Conservation (phyloP, 1,139 yeast species). For the Nakaseomyces sp. region DNA sequence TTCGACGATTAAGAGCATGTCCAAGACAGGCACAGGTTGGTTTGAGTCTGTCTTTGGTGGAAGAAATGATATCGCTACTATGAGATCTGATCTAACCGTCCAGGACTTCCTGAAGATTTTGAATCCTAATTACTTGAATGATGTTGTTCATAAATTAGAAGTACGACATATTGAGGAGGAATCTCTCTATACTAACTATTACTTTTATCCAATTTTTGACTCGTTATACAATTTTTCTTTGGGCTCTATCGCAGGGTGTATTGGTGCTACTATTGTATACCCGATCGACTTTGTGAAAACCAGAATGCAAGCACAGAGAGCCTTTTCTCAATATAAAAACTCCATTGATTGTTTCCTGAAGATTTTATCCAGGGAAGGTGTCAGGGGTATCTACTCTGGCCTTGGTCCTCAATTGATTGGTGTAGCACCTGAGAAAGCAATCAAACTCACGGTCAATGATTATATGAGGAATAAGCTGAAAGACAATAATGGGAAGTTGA, state of each 20-base stretch:
- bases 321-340: slow-evolving; percentile 56
- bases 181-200: slow-evolving; percentile 31
- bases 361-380: slow-evolving; percentile 69
- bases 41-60: slow-evolving; percentile 14
- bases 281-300: slow-evolving; percentile 96
- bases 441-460: slow-evolving; percentile 90
- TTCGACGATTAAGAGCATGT: slow-evolving; percentile 9
- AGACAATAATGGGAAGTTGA: slow-evolving; percentile 44
- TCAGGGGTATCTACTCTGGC: slow-evolving; percentile 87
- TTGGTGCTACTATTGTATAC: slow-evolving; percentile 96
- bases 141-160: slow-evolving; percentile 45
- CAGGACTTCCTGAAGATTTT: slow-evolving; percentile 37
- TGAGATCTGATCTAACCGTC: slow-evolving; percentile 28
- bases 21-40: slow-evolving; percentile 13
- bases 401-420: slow-evolving; percentile 91
- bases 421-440: slow-evolving; percentile 98
- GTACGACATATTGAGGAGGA: slow-evolving; percentile 22
- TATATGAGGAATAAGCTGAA: slow-evolving; percentile 69
- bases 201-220: slow-evolving; percentile 55
- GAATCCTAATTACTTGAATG: slow-evolving; percentile 45
- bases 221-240: slow-evolving; percentile 80
- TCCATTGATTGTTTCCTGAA: slow-evolving; percentile 81
- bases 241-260: slow-evolving; percentile 94
- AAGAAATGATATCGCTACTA: slow-evolving; percentile 12
- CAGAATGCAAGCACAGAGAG: slow-evolving; percentile 93